phyloP scores from a whole-genome alignment of 192 early-diverging fungal species.

The Coemansia sp. region DNA sequence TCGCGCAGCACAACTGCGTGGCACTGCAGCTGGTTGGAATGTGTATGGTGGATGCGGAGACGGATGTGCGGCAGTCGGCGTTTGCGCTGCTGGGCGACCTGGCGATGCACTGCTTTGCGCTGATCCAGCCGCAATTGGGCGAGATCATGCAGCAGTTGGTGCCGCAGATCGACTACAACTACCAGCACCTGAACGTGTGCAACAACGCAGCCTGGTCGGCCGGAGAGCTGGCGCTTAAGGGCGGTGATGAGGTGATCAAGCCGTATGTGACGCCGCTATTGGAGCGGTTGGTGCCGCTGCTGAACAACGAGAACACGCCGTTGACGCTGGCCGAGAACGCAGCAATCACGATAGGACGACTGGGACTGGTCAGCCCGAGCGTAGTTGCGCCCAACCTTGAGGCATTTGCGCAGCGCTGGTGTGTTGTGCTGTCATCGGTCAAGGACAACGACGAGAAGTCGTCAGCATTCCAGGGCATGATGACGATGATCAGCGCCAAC shows the following conservation, averaged over 20 bases:
- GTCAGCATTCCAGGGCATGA: constrained; percentile 93
- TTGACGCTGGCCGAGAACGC: constrained; percentile 90
- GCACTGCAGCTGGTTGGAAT: constrained; percentile 76
- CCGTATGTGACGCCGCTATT: constrained; percentile 80
- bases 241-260: constrained; percentile 68
- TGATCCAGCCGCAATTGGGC: constrained; percentile 77
- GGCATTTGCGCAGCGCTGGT: constrained; percentile 84
- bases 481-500: constrained; percentile 87
- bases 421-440: constrained; percentile 70
- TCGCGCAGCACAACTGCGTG: constrained; percentile 68
- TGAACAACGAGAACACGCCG: constrained; percentile 67
- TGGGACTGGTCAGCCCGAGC: constrained; percentile 84
- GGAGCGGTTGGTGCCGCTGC: constrained; percentile 79
- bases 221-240: constrained; percentile 93
- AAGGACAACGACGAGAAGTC: constrained; percentile 97
- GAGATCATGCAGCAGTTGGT: constrained; percentile 82
- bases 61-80: constrained; percentile 91
- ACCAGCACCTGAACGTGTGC: constrained; percentile 72
- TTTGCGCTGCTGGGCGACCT: constrained; percentile 97
- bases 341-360: constrained; percentile 95
- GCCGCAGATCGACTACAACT: constrained; percentile 64
- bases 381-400: constrained; percentile 85
- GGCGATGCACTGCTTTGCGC: constrained; percentile 84
- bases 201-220: constrained; percentile 99
- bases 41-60: constrained; percentile 73